Conservation (phyloP, 2,329 filamentous ascomycete genomes). For the Pseudogymnoascus verrucosus region DNA sequence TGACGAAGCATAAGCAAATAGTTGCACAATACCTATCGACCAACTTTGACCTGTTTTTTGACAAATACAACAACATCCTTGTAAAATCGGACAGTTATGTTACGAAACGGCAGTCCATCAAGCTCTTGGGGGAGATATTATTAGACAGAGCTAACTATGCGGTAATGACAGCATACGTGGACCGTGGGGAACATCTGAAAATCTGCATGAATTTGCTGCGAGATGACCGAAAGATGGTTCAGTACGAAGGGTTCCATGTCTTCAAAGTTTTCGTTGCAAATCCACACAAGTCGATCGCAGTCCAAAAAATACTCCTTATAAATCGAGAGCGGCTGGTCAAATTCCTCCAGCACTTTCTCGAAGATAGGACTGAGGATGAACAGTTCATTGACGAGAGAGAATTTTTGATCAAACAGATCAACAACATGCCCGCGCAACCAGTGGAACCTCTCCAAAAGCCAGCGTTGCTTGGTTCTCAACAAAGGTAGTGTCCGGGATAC, state of each 20-base stretch:
- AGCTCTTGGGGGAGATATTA: constrained; percentile 88
- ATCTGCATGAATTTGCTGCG: constrained; percentile 95
- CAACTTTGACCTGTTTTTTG: constrained; percentile 92
- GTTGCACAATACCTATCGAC: constrained; percentile 79
- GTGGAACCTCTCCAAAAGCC: constrained; percentile 35
- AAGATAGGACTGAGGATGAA: constrained; percentile 93
- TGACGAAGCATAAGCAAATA: constrained; percentile 88
- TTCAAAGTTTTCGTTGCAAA: constrained; percentile 99
- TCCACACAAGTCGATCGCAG: constrained; percentile 92
- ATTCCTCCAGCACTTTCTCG: constrained; percentile 85
- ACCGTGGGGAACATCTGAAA: constrained; percentile 91
- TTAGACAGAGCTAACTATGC: constrained; percentile 94
- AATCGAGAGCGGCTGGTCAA: constrained; percentile 85
- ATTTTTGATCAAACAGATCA: constrained; percentile 92
- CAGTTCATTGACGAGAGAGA: constrained; percentile 98
- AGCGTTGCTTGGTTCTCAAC: constrained; percentile 24
- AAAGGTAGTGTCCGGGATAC: constrained; percentile 16
- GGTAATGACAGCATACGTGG: constrained; percentile 96
- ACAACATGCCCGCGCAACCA: constrained; percentile 54
- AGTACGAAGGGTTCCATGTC: constrained; percentile 98
- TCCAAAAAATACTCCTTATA: constrained; percentile 92
- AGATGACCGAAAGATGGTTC: constrained; percentile 97
- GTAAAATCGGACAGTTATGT: constrained; percentile 94
- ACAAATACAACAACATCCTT: constrained; percentile 77
- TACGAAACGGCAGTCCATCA: constrained; percentile 96